Conservation (phyloP, 306 rosid genomes). For the Betula pendula region DNA sequence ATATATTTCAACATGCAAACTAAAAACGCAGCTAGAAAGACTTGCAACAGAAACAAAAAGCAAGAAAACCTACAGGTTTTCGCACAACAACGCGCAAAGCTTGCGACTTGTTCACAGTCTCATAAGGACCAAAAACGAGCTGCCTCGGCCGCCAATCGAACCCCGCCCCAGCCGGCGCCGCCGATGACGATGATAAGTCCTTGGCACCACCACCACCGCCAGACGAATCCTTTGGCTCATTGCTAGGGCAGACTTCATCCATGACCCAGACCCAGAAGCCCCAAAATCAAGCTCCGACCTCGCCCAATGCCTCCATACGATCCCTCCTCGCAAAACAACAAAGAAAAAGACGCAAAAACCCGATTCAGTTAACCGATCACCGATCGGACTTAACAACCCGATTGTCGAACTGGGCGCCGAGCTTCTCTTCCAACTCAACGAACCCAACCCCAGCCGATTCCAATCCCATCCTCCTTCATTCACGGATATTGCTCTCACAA, state of each 20-base stretch:
- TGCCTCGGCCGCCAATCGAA: conserved; percentile 58
- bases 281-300: conserved; percentile 46
- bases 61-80: conserved; percentile 60
- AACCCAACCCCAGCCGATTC: background rate
- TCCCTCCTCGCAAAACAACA: background rate
- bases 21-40: conserved; percentile 9
- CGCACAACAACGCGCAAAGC: conserved; percentile 54
- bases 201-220: conserved; percentile 24
- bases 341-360: background rate
- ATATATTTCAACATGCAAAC: background rate
- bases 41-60: conserved; percentile 7
- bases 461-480: conserved; percentile 17
- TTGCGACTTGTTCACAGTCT: conserved; percentile 42
- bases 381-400: background rate
- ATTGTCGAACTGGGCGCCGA: background rate
- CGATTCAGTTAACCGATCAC: background rate
- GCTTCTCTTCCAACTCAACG: conserved; percentile 11
- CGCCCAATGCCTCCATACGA: conserved; percentile 41
- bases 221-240: conserved; percentile 44
- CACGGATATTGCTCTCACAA: background rate
- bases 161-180: conserved; percentile 21
- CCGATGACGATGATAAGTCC: conserved; percentile 27
- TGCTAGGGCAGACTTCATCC: conserved; percentile 66
- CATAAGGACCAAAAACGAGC: conserved; percentile 63
- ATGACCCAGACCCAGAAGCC: conserved; percentile 51